Evolutionary conservation across 441 rosid species (phyloP).

Genomic region (Arabidopsis lyrata): DNA sequence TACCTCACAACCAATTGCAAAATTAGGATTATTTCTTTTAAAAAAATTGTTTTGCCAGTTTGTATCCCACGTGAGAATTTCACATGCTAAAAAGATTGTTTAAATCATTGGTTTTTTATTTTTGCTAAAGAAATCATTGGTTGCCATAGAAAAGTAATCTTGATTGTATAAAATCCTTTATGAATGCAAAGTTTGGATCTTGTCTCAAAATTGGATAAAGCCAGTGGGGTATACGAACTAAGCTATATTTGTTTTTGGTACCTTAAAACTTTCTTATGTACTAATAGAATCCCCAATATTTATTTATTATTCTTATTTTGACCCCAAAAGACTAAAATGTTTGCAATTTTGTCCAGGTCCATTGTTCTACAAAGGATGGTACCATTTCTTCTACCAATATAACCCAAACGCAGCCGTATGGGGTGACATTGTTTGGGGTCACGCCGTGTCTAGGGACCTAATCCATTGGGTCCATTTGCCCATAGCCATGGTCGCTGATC

Average conservation of each 20-base stretch:
- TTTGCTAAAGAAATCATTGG: conserved; percentile 31
- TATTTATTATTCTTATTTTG: background rate
- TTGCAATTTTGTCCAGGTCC: conserved; percentile 62
- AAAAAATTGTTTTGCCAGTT: conserved; percentile 23
- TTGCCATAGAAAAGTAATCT: conserved; percentile 36
- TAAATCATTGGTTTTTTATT: conserved; percentile 34
- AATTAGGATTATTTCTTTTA: background rate
- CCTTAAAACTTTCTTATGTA: conserved; percentile 15
- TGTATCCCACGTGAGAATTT: conserved; percentile 37
- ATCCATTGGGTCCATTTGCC: conserved; percentile 93
- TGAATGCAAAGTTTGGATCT: conserved; percentile 42
- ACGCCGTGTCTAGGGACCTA: conserved; percentile 88
- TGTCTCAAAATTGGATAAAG: conserved; percentile 33
- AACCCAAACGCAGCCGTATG: conserved; percentile 85
- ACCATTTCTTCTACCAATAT: conserved; percentile 94
- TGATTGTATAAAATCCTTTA: conserved; percentile 10
- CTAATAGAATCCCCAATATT: background rate
- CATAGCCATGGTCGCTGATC: conserved; percentile 78
- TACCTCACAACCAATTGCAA: conserved; percentile 31
- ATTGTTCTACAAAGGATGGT: conserved; percentile 84
- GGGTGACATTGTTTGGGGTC: conserved; percentile 98
- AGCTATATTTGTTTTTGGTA: conserved; percentile 15
- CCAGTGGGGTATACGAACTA: conserved; percentile 39
- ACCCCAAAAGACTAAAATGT: background rate
- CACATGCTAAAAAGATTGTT: conserved; percentile 29